phyloP scores from a whole-genome alignment of 2,329 filamentous ascomycete species.

The Aspergillus fructus region DNA sequence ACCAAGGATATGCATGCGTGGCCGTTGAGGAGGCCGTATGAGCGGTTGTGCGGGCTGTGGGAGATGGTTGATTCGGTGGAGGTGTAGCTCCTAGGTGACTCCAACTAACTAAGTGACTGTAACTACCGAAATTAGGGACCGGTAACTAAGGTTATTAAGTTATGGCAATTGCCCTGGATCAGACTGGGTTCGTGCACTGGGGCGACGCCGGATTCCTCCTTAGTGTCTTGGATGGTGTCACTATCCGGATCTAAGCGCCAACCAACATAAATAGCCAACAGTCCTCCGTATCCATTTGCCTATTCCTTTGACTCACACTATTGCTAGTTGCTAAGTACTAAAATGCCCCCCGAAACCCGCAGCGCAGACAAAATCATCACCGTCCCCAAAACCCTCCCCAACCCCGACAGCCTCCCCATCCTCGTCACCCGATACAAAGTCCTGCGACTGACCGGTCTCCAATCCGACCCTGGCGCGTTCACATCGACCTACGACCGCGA shows the following conservation, averaged over 20 bases:
- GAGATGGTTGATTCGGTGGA: conserved; percentile 51
- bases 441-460: neutral
- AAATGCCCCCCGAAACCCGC: neutral
- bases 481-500: neutral
- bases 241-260: too few species aligned
- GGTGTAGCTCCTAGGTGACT: neutral
- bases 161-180: too few species aligned
- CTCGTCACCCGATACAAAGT: neutral
- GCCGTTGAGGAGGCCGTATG: conserved; percentile 49
- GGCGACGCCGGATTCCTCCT: too few species aligned
- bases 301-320: neutral
- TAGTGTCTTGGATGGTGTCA: too few species aligned
- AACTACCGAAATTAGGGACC: too few species aligned
- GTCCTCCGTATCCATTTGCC: too few species aligned
- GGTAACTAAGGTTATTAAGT: too few species aligned
- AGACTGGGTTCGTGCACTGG: too few species aligned
- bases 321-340: neutral
- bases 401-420: neutral
- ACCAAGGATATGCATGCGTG: conserved; percentile 25
- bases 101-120: too few species aligned
- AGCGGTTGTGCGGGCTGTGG: conserved; percentile 16
- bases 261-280: too few species aligned
- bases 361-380: neutral
- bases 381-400: neutral
- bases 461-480: neutral